Percentiles rank a stretch among this genome's conserved stretches.
Evolutionary conservation across 495 filamentous ascomycete species (phyloP).

Genomic region (Xylaria venustula): DNA sequence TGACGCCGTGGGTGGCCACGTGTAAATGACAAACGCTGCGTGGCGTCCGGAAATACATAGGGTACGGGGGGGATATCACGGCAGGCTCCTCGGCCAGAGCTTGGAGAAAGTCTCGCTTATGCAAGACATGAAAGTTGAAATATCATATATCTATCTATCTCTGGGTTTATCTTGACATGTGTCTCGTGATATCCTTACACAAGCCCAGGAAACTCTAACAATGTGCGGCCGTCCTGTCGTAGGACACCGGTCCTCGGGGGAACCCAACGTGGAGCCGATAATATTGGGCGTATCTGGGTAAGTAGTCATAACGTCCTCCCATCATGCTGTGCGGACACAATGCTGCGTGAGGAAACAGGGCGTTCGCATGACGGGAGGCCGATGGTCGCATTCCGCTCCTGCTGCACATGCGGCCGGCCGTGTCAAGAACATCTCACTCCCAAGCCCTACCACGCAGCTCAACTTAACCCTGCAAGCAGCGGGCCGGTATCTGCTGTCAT

Average conservation of each 20-base stretch:
- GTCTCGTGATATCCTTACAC: neutral
- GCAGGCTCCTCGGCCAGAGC: neutral
- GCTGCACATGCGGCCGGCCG: neutral
- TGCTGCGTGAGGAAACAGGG: neutral
- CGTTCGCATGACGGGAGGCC: neutral
- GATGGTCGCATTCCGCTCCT: neutral
- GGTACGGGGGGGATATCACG: neutral
- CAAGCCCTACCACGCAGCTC: neutral
- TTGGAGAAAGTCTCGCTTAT: neutral
- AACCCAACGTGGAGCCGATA: no score
- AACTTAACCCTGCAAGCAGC: neutral
- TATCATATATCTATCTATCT: no score
- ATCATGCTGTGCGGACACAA: no score
- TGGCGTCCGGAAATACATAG: neutral
- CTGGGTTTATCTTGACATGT: no score
- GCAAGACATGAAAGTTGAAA: neutral
- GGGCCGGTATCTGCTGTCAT: neutral
- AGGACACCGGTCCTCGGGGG: neutral
- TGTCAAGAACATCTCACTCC: neutral
- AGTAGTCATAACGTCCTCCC: no score
- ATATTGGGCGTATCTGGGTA: no score
- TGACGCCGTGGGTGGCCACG: neutral
- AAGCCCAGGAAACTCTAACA: no score
- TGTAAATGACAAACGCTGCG: neutral
- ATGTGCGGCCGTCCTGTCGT: no score